Conservation (phyloP, 2,329 filamentous ascomycete genomes). For the Apiospora phragmitis region DNA sequence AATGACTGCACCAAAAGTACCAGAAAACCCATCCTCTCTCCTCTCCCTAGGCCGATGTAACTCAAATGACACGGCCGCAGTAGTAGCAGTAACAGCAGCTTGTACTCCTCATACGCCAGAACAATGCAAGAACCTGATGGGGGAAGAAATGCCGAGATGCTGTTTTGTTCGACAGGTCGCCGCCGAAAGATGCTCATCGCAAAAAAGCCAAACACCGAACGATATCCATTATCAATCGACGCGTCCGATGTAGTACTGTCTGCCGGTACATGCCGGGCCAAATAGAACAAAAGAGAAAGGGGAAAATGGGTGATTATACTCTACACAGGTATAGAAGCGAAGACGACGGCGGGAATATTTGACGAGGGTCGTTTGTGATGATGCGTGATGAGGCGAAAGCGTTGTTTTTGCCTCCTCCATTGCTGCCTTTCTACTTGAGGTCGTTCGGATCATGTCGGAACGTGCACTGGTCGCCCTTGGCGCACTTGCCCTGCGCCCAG, state of each 20-base stretch:
- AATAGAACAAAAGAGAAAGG: not conserved
- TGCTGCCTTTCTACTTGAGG: slow-evolving; percentile 23
- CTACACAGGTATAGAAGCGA: not conserved
- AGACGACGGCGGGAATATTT: not conserved
- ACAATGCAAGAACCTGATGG: not conserved
- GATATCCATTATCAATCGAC: not conserved
- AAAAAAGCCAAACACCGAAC: not conserved
- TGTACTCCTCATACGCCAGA: not conserved
- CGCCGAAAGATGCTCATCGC: not conserved
- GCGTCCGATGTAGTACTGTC: not conserved
- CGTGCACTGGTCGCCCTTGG: slow-evolving; percentile 72
- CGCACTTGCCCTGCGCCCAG: slow-evolving; percentile 70
- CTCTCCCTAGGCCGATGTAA: not conserved
- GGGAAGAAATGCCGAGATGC: not conserved
- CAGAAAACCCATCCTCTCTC: not conserved
- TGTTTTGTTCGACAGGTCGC: not conserved
- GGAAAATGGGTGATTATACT: not conserved
- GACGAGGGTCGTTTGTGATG: too few species aligned
- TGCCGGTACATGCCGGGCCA: not conserved
- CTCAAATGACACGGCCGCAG: not conserved
- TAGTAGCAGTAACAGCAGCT: not conserved
- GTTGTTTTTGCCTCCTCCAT: not conserved
- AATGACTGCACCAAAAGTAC: not conserved
- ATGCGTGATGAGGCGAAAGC: too few species aligned
- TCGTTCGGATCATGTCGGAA: slow-evolving; percentile 63